Evolutionary conservation across 163 green algal species (phyloP), one percentile per base, ranked within the genome.

Genomic region (Smithsoniella earleae): DNA sequence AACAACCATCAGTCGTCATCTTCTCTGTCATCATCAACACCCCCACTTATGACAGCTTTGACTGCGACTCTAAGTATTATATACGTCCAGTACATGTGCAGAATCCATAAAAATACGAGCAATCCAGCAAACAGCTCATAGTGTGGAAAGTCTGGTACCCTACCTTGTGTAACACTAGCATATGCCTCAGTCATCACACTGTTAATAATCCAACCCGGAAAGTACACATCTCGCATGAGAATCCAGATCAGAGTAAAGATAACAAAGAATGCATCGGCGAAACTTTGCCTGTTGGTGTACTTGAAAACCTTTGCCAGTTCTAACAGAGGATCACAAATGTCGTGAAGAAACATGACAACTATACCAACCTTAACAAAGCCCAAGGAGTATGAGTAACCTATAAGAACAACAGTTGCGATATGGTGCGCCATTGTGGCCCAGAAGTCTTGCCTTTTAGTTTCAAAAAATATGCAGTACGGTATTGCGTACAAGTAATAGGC

Each of bases 71-170:
- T 81, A 38, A 86, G 75, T 28, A 90, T 89, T 5, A 90, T 74
- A 31, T 79, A 82, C 1, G 83, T 88, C 84, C 85, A 90, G 77
- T 87, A 89, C 1, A 87, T 40, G 77, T 90, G 82, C 46, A 89
- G 66, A 28, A 85, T 75, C 34, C 80, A 82, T 10, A 90, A 77
- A 36, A 85, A 20, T 37, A 82, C 34, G 30, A 89, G 78, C 37
- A 90, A 44, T 0, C 73, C 79, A 28, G 82, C 83, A 63, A 89
- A 85, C 1, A 86, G 79, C 8, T 76, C 63, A 65, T 83, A 88
- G 58, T 89, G 81, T 6, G 81, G 83, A 8, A 36, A 46, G n/a
- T n/a, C n/a, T n/a, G n/a, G n/a, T n/a, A n/a, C n/a, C n/a, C n/a
- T n/a, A n/a, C n/a, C n/a, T 18, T 74, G 5, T 5, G n/a, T 62